Conservation (phyloP, 805 yeast species). For the Nakazawaea ernobii region DNA sequence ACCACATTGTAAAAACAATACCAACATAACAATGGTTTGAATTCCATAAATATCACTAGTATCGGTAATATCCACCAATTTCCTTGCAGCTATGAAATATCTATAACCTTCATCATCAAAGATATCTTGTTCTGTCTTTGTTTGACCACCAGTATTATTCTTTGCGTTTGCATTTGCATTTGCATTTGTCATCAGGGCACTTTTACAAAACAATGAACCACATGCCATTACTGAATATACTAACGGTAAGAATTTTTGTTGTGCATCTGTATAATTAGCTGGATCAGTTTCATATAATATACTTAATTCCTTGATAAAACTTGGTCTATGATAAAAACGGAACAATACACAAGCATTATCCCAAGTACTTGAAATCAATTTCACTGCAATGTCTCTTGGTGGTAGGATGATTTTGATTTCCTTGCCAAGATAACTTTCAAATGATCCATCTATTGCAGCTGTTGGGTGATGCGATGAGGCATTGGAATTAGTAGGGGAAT, state of each 20-base stretch:
- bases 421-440: conserved; percentile 31
- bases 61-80: conserved; percentile 75
- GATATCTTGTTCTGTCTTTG: conserved; percentile 19
- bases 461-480: conserved; percentile 10
- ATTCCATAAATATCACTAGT: conserved; percentile 78
- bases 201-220: conserved; percentile 71
- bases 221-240: conserved; percentile 86
- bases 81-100: conserved; percentile 76
- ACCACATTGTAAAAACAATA: conserved; percentile 79
- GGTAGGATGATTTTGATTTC: conserved; percentile 71
- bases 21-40: conserved; percentile 83
- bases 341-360: conserved; percentile 79
- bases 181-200: conserved; percentile 34
- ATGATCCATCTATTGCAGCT: conserved; percentile 31
- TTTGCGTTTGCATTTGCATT: too few species aligned
- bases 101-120: conserved; percentile 73
- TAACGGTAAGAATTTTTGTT: conserved; percentile 69
- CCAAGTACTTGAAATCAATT: conserved; percentile 74
- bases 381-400: conserved; percentile 64
- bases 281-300: conserved; percentile 75
- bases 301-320: conserved; percentile 68
- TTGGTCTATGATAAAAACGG: conserved; percentile 81
- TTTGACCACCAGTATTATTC: conserved; percentile 7
- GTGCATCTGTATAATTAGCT: conserved; percentile 61
- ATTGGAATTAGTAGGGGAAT: conserved; percentile 7